Evolutionary conservation across 1,284 basidiomycete genomes (phyloP).

Genomic region (Cystobasidiaceae sp.): DNA sequence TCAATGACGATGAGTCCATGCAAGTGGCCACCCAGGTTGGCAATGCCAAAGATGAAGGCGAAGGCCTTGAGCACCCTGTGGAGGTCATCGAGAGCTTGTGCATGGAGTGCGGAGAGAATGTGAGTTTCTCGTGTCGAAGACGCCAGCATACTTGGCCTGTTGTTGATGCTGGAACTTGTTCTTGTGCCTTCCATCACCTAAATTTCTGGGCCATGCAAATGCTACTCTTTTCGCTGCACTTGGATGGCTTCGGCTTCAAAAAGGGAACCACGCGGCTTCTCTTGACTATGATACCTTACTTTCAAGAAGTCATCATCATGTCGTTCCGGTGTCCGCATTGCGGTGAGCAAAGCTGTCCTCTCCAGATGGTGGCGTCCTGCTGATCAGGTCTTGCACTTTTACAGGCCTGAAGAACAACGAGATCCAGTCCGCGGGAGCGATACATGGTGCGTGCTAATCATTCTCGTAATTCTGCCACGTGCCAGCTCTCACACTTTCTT

Average conservation of each 20-base stretch:
- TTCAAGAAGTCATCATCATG: conserved; percentile 91
- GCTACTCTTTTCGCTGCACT: not conserved
- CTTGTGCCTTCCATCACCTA: not conserved
- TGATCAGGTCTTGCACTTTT: too few relatives aligned
- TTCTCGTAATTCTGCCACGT: too few relatives aligned
- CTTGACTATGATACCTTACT: conserved; percentile 92
- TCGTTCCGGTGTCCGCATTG: conserved; percentile 95
- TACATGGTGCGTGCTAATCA: too few relatives aligned
- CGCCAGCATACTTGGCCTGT: conserved; percentile 9
- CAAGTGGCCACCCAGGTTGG: too few relatives aligned
- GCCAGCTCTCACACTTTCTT: too few relatives aligned
- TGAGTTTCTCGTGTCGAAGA: conserved; percentile 49
- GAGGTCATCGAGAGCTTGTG: conserved; percentile 78
- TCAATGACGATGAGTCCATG: conserved; percentile 10
- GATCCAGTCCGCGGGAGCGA: conserved; percentile 83
- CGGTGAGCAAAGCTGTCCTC: too few relatives aligned
- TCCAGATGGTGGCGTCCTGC: too few relatives aligned
- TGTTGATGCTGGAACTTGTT: not conserved
- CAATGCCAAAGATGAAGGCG: conserved; percentile 8
- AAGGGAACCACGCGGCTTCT: conserved; percentile 85
- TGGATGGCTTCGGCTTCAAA: too few relatives aligned
- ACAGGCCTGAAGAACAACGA: conserved; percentile 71
- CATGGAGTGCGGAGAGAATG: conserved; percentile 88
- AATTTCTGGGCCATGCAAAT: not conserved
- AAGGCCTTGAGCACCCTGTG: conserved; percentile 24